Conservation (phyloP, 495 filamentous ascomycete genomes). For the Hypoxylon perforatum region DNA sequence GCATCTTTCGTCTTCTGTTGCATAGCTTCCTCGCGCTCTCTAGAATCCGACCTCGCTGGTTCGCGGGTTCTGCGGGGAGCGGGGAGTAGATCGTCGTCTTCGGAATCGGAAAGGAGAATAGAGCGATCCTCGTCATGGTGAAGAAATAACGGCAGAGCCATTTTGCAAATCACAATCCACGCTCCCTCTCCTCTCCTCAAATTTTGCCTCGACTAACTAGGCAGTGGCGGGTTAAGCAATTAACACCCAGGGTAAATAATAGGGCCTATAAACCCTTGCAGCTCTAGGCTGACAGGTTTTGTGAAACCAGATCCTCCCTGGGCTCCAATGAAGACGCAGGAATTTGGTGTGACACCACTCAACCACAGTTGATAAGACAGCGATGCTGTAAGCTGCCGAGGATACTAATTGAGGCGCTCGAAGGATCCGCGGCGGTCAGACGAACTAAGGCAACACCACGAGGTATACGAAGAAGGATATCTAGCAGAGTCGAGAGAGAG, state of each 20-base stretch:
- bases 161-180: constrained; percentile 31
- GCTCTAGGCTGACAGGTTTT: constrained; percentile 28
- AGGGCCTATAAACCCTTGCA: constrained; percentile 21
- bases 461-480: constrained; percentile 5
- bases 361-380: constrained; percentile 30
- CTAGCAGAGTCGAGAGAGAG: constrained; percentile 26
- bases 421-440: constrained; percentile 24
- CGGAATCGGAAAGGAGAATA: constrained; percentile 45
- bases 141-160: constrained; percentile 45
- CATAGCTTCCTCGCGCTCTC: constrained; percentile 34
- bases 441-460: not conserved
- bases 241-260: constrained; percentile 8
- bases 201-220: constrained; percentile 16
- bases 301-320: constrained; percentile 25
- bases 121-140: constrained; percentile 48
- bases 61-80: constrained; percentile 28
- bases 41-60: constrained; percentile 23
- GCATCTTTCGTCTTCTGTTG: constrained; percentile 45
- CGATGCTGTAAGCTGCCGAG: constrained; percentile 39
- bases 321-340: constrained; percentile 6
- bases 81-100: constrained; percentile 46
- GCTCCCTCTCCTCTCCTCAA: constrained; percentile 35
- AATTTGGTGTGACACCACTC: constrained; percentile 25
- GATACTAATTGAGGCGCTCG: constrained; percentile 28
- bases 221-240: constrained; percentile 23